These are phyloP conservation scores for Komagataea norvegica DNA, from an alignment of 1,139 yeast species.

Conservation along the genomic window DNA sequence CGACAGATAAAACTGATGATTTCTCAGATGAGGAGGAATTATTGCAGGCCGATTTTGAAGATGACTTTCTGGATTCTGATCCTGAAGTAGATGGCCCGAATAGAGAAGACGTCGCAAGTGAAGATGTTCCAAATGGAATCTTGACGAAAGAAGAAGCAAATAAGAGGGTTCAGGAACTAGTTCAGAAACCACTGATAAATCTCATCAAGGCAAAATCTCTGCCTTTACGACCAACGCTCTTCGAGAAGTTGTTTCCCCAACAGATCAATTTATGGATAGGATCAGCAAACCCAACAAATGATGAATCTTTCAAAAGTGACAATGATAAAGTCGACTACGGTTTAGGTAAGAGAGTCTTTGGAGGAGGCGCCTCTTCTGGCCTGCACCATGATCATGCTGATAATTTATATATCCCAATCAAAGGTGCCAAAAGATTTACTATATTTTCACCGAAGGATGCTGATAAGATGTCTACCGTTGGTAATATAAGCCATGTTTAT, in stretches of 20 bases:
- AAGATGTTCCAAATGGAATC: slow-evolving; percentile 22
- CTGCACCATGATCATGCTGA: slow-evolving; percentile 82
- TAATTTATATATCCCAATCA: slow-evolving; percentile 55
- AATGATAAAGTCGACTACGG: slow-evolving; percentile 31
- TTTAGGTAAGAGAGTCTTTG: slow-evolving; percentile 50
- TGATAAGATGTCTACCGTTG: slow-evolving; percentile 52
- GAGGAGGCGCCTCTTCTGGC: slow-evolving; percentile 61
- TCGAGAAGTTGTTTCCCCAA: slow-evolving; percentile 50
- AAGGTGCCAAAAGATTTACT: slow-evolving; percentile 64
- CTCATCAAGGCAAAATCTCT: slow-evolving; percentile 30
- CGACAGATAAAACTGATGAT: slow-evolving; percentile 15
- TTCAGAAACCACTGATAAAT: slow-evolving; percentile 59
- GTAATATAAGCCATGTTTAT: slow-evolving; percentile 45
- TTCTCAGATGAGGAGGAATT: slow-evolving; percentile 40
- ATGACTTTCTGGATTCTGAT: slow-evolving; percentile 44
- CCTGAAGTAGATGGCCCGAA: slow-evolving; percentile 24
- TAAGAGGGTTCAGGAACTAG: slow-evolving; percentile 40
- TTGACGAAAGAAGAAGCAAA: slow-evolving; percentile 29
- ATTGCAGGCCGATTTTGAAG: slow-evolving; percentile 50
- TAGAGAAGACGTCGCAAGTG: slow-evolving; percentile 22
- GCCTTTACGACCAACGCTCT: slow-evolving; percentile 40
- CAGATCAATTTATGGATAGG: slow-evolving; percentile 78
- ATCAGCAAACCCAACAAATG: slow-evolving; percentile 23
- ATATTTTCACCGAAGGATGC: slow-evolving; percentile 61
- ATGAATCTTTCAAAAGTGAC: slow-evolving; percentile 21